A percentile compares a stretch with the other conserved stretches of the same genome.
These are phyloP conservation scores for Cunninghamia lanceolata DNA, from an alignment of 75 land plant genomes.

Conservation along the genomic window DNA sequence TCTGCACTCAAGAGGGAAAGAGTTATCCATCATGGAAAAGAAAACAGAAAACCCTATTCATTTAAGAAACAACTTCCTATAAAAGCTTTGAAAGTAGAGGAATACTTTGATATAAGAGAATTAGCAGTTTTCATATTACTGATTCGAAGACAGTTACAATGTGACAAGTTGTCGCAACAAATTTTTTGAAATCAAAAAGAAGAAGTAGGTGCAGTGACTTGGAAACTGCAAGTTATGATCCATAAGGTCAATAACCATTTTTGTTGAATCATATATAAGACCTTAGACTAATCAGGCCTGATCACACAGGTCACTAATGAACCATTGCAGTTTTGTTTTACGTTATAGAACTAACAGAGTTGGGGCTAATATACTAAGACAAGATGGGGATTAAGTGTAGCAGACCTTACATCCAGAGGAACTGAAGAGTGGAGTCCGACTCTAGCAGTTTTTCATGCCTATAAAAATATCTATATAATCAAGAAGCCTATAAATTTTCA, in stretches of 20 bases:
- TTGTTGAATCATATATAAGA: not conserved
- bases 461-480: not conserved
- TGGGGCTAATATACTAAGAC: not conserved
- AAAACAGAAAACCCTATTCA: not conserved
- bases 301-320: not conserved
- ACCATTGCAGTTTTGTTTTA: not conserved
- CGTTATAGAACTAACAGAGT: not conserved
- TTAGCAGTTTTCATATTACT: not conserved
- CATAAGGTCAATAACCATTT: not conserved
- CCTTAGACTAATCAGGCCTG: not conserved
- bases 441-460: not conserved
- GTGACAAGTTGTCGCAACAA: not conserved
- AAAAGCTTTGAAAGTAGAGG: not conserved
- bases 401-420: not conserved
- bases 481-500: not conserved
- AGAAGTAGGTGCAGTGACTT: not conserved
- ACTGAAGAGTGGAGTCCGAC: not conserved
- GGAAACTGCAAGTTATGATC: not conserved
- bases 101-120: not conserved
- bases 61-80: not conserved
- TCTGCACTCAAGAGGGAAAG: not conserved
- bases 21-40: not conserved
- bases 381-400: not conserved
- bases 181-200: not conserved
- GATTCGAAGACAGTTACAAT: not conserved